Evolutionary conservation across 2,329 filamentous ascomycete species (phyloP), one percentile per base, ranked within the genome.

Genomic region (Fusarium papillatum): DNA sequence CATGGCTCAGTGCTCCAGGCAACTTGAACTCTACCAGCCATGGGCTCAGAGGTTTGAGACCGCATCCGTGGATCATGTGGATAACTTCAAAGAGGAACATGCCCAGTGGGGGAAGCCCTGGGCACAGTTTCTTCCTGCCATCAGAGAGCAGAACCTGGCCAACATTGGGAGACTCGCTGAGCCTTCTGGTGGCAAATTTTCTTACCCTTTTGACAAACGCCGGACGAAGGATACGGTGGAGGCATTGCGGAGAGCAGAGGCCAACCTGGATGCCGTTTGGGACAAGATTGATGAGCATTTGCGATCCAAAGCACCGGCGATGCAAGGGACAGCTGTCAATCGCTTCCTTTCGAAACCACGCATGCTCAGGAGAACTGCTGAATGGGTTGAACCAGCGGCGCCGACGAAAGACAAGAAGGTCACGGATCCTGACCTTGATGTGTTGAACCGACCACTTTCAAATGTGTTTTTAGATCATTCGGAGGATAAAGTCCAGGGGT

Each of bases 1-100:
- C 39, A 46, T 89, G 1, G 75, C 82, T 2, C 80, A 90, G 70
- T 87, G 86, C 61, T 34, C 85, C 10, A 79, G 80, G 7, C 87
- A 90, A 68, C 74, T 90, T 5, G 78, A 87, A 2, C 68, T 85
- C 1, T 90, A 86, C 71, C 85, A 87, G 57, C 88, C 88, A 0
- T 89, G 88, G 87, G 86, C 87, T 5, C 80, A 78, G 38, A 81
- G 74, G 0, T 88, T 87, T 57, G 83, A 86, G 9, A 14, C 63
- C 11, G 73, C 77, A 4, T 61, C 81, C n/a, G 72, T 73, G 2
- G 72, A 84, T 0, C 69, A 69, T 22, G 34, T 78, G 6, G 73
- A 79, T 1, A 71, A 59, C 0, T 78, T 86, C 29, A 73, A 82
- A 41, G 69, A 72, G 13, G 80, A 83, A 2, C 84, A 78, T 60